phyloP scores from a whole-genome alignment of 1,284 basidiomycete species.

The Trichosporon ovoides region DNA sequence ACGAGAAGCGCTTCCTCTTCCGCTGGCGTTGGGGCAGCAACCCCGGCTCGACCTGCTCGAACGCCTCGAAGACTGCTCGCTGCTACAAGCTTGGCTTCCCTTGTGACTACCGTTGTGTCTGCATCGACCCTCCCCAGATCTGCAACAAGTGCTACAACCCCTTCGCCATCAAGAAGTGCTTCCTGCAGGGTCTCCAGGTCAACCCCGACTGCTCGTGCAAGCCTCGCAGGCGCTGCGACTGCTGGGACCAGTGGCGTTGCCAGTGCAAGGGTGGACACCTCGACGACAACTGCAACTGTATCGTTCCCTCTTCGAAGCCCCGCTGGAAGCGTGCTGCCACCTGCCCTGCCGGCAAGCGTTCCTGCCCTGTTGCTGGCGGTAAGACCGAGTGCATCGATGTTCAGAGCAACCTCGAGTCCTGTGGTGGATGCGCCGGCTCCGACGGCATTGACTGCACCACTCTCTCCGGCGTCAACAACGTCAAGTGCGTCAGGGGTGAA shows the following conservation, averaged over 20 bases:
- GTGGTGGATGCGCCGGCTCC: slow-evolving; percentile 62
- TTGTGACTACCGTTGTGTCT: slow-evolving; percentile 1
- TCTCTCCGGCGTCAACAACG: slow-evolving; percentile 53
- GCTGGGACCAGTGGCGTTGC: slow-evolving; percentile 15
- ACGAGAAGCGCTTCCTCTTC: neutral
- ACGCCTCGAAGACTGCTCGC: neutral
- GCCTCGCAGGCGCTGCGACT: slow-evolving; percentile 7
- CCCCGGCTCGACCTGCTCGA: neutral
- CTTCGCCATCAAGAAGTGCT: slow-evolving; percentile 10
- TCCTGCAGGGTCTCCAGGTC: slow-evolving; percentile 8
- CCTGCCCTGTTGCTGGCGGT: slow-evolving; percentile 15
- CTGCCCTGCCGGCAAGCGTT: slow-evolving; percentile 11
- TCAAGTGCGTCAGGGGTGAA: slow-evolving; percentile 16
- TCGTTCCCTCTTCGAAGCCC: slow-evolving; percentile 11
- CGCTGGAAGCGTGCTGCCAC: slow-evolving; percentile 9
- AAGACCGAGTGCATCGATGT: slow-evolving; percentile 24
- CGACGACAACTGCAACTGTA: slow-evolving; percentile 17
- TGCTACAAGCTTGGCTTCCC: slow-evolving; percentile 1
- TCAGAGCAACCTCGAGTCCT: slow-evolving; percentile 38
- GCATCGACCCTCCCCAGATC: slow-evolving; percentile 9
- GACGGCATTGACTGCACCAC: slow-evolving; percentile 64
- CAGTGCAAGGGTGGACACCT: slow-evolving; percentile 12
- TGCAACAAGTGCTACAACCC: slow-evolving; percentile 17
- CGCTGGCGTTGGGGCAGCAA: neutral
- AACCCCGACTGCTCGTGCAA: slow-evolving; percentile 19